Evolutionary conservation across 345 rosid species (phyloP).

Genomic region (Garcia nutans): DNA sequence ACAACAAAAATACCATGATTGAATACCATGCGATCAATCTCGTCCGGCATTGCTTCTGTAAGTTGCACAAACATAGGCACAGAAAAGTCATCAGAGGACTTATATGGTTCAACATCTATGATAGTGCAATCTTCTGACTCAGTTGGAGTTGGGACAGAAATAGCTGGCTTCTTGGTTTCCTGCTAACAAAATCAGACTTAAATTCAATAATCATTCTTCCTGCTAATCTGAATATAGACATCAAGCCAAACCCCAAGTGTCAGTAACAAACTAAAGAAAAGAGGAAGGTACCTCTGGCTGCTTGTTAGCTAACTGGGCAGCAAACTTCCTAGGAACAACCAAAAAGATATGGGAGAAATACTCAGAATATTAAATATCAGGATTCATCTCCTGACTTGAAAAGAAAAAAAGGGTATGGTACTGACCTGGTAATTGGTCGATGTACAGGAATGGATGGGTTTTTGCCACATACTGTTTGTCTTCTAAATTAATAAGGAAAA

Average conservation of each 20-base stretch:
- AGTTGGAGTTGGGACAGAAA: constrained; percentile 24
- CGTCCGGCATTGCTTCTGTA: constrained; percentile 85
- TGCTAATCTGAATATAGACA: neutral
- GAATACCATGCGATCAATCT: constrained; percentile 81
- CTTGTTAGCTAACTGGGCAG: constrained; percentile 74
- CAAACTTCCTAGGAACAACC: constrained; percentile 52
- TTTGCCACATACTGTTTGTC: constrained; percentile 44
- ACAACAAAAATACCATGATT: neutral
- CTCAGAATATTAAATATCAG: neutral
- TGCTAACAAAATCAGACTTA: constrained; percentile 17
- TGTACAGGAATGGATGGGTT: constrained; percentile 55
- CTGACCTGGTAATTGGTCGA: constrained; percentile 85
- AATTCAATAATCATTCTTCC: too few species aligned
- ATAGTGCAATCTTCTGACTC: constrained; percentile 43
- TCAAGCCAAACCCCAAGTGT: neutral
- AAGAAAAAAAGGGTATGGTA: neutral
- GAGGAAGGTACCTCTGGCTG: constrained; percentile 46
- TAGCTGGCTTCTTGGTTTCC: constrained; percentile 45
- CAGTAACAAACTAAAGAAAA: constrained; percentile 9
- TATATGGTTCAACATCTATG: constrained; percentile 50
- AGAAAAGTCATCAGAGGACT: constrained; percentile 41
- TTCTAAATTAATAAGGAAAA: constrained; percentile 31
- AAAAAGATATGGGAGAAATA: neutral
- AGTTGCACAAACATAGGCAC: constrained; percentile 88
- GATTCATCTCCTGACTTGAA: neutral